Percentiles rank a stretch among this genome's conserved stretches.
These are phyloP conservation scores for Emergomyces africanus DNA, from an alignment of 2,329 filamentous ascomycete genomes.

Conservation along the genomic window DNA sequence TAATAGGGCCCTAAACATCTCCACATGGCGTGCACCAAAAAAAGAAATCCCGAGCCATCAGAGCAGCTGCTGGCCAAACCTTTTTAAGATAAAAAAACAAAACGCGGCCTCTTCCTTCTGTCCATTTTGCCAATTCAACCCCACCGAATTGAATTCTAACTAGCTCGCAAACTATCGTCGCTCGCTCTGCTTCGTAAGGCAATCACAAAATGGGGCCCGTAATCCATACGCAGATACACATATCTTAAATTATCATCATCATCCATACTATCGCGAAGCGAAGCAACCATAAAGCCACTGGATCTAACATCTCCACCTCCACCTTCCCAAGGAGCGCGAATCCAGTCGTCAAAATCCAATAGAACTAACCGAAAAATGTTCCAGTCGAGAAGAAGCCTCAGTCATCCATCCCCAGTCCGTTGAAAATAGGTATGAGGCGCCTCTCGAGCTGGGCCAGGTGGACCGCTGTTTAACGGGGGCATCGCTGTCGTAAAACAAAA, in stretches of 20 bases:
- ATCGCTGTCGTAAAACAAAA: constrained; percentile 1
- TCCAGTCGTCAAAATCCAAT: neutral
- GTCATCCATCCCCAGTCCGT: neutral
- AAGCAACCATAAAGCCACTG: neutral
- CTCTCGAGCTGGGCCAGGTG: neutral
- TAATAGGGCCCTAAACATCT: too few species aligned
- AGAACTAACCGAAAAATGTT: neutral
- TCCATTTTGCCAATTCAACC: neutral
- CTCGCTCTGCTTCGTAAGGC: neutral
- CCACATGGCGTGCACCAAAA: too few species aligned
- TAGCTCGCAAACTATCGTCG: neutral
- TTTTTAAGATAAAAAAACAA: too few species aligned
- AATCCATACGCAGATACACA: neutral
- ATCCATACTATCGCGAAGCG: neutral
- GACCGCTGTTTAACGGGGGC: neutral
- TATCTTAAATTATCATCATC: neutral
- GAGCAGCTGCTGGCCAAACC: too few species aligned
- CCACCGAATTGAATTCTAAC: neutral
- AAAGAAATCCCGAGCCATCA: too few species aligned
- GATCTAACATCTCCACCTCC: neutral
- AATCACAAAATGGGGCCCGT: neutral
- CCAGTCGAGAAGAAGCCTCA: neutral
- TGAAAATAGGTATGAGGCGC: neutral
- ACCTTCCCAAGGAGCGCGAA: neutral
- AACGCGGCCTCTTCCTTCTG: too few species aligned